Percentiles rank a stretch among this genome's conserved stretches.
Evolutionary conservation across 2,329 filamentous ascomycete genomes (phyloP).

Genomic region (Talaromyces sp.): DNA sequence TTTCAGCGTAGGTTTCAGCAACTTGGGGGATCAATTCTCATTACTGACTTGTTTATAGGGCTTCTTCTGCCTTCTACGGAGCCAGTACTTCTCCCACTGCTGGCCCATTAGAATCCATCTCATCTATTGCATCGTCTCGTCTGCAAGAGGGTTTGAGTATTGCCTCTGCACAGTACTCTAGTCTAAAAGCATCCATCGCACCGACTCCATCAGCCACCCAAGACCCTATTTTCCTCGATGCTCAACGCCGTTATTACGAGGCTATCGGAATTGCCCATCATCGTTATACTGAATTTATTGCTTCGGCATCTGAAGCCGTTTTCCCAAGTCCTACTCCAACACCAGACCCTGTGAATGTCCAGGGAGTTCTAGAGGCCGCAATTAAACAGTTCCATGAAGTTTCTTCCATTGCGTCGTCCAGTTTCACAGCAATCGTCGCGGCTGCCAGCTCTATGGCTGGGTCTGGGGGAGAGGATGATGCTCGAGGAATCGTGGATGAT

Average conservation of each 20-base stretch:
- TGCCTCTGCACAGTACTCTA: slow-evolving; percentile 67
- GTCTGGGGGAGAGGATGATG: slow-evolving; percentile 28
- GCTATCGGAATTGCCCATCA: slow-evolving; percentile 73
- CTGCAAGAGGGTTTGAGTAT: slow-evolving; percentile 64
- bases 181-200: slow-evolving; percentile 59
- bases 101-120: slow-evolving; percentile 52
- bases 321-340: slow-evolving; percentile 54
- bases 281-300: slow-evolving; percentile 69
- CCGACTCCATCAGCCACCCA: slow-evolving; percentile 57
- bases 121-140: slow-evolving; percentile 64
- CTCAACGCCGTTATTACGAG: slow-evolving; percentile 68
- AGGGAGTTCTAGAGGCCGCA: slow-evolving; percentile 30
- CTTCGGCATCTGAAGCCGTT: slow-evolving; percentile 64
- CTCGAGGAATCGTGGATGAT: slow-evolving; percentile 34
- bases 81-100: slow-evolving; percentile 47
- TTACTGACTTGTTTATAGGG: slow-evolving; percentile 27
- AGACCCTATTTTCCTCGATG: slow-evolving; percentile 52
- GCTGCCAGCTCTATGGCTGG: slow-evolving; percentile 36
- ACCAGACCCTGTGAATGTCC: slow-evolving; percentile 22
- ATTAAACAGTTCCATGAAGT: slow-evolving; percentile 31
- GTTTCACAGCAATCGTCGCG: slow-evolving; percentile 33
- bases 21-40: not conserved
- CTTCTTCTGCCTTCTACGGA: slow-evolving; percentile 53
- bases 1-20: slow-evolving; percentile 46
- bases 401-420: slow-evolving; percentile 34